phyloP scores from a whole-genome alignment of 1,284 basidiomycete genomes.

The Inonotus obliquus region DNA sequence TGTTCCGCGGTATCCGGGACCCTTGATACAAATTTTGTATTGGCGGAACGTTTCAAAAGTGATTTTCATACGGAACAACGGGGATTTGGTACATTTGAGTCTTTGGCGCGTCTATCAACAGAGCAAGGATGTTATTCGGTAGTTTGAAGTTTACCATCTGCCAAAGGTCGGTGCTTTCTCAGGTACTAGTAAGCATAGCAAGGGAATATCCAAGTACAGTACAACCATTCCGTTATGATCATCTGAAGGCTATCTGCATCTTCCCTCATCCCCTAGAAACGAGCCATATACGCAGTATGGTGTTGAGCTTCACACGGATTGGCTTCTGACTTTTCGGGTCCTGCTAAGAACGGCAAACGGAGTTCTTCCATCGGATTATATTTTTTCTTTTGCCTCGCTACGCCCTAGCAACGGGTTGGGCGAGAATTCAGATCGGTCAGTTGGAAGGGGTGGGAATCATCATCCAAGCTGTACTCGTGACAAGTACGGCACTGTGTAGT shows the following conservation, averaged over 20 bases:
- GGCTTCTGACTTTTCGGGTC: constrained; percentile 5
- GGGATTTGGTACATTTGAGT: too few species aligned
- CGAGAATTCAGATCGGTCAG: not conserved
- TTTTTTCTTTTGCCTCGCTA: not conserved
- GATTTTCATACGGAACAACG: not conserved
- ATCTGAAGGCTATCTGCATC: not conserved
- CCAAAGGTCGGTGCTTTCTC: too few species aligned
- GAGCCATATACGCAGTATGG: constrained; percentile 2
- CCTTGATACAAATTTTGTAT: not conserved
- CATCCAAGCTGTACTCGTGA: not conserved
- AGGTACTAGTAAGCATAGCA: too few species aligned
- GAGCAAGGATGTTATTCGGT: too few species aligned
- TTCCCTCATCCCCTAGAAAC: constrained; percentile 1
- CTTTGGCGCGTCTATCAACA: too few species aligned
- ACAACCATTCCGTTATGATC: not conserved
- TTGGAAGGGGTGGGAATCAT: too few species aligned
- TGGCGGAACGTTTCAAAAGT: not conserved
- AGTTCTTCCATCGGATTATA: not conserved
- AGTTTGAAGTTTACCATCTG: not conserved
- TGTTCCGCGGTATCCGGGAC: not conserved
- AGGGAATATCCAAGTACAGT: not conserved
- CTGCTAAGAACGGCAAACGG: not conserved
- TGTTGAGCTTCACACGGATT: constrained; percentile 1
- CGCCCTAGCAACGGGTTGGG: constrained; percentile 4
- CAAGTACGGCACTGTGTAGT: not conserved